Evolutionary conservation across 2,329 filamentous ascomycete species (phyloP), one percentile per base, ranked within the genome.

Genomic region (Thielaviopsis punctulata): DNA sequence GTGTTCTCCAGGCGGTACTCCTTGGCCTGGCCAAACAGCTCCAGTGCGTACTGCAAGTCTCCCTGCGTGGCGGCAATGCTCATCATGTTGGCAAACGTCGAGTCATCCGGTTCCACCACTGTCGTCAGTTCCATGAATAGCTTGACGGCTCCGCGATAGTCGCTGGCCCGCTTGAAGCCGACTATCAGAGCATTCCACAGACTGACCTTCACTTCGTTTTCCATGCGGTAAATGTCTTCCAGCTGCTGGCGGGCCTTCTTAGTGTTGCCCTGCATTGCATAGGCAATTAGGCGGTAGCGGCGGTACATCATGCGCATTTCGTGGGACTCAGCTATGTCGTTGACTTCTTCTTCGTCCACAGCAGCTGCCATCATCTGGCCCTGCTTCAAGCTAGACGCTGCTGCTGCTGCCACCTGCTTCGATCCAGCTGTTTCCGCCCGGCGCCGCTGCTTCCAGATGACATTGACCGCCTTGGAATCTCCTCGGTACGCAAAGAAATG

Each of bases 171-270:
- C 18, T 73, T 72, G 64, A 88, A 76, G 2, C 83, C 81, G 59
- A 82, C 78, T 45, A 96, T 69, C 24, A 95, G 65, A 21, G 81
- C 79, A 61, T 94, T 94, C 82, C 84, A 94, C 56, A 75, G 78
- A 33, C 70, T 62, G 1, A 73, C 63, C 57, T 79, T 76, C 6
- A 81, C 82, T 43, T 68, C 58, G 15, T 45, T 30, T 4, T 45
- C 45, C 33, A 49, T 44, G 8, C 33, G 39, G 6, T 22, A 19
- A 6, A 57, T 44, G 21, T 57, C 56, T 13, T 48, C 43, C 21
- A 52, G 49, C n/a, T 53, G 49, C n/a, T 44, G 43, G 2, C 49
- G 52, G 13, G 44, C 54, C 22, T 49, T 51, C 30, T 52, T 53
- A 25, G 43, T 45, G 12, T 52, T 52, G 24, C 54, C 52, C 22